Conservation (phyloP, 129 eudicot genomes). For the Tagetes erecta region DNA sequence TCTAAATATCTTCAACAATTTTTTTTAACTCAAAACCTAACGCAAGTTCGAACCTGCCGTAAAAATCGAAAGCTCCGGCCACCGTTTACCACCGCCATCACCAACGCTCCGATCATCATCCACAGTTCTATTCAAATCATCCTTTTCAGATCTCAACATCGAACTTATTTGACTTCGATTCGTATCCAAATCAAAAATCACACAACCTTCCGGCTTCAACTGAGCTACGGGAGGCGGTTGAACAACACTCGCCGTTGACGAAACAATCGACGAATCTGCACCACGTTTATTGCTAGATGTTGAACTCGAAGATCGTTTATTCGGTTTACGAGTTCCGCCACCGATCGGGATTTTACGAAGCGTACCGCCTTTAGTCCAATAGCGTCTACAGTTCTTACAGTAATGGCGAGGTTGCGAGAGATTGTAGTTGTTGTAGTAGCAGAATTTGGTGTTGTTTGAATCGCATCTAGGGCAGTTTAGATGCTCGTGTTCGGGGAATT, state of each 20-base stretch:
- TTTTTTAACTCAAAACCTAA: neutral
- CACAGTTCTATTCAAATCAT: conserved; percentile 9
- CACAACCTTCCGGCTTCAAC: conserved; percentile 18
- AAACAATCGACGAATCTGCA: neutral
- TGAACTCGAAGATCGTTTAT: conserved; percentile 30
- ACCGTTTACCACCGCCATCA: conserved; percentile 14
- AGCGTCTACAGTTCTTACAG: conserved; percentile 39
- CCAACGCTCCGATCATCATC: neutral
- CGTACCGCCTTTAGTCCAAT: conserved; percentile 48
- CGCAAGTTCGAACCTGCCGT: conserved; percentile 32
- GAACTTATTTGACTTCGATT: conserved; percentile 5
- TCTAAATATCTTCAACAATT: neutral
- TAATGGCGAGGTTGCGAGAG: conserved; percentile 42
- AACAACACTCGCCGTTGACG: conserved; percentile 11
- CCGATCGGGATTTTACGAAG: conserved; percentile 45
- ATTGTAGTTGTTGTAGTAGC: conserved; percentile 47
- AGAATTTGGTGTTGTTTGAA: conserved; percentile 43
- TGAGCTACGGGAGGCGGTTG: conserved; percentile 11
- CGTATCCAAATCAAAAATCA: neutral
- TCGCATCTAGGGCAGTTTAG: conserved; percentile 50
- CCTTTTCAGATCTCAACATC: conserved; percentile 13
- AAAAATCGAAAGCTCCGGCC: conserved; percentile 35
- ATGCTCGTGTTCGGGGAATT: conserved; percentile 41
- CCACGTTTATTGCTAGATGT: neutral
- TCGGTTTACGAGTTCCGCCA: conserved; percentile 30